Evolutionary conservation across 2,329 filamentous ascomycete genomes (phyloP).

Genomic region (Mariannaea sp.): DNA sequence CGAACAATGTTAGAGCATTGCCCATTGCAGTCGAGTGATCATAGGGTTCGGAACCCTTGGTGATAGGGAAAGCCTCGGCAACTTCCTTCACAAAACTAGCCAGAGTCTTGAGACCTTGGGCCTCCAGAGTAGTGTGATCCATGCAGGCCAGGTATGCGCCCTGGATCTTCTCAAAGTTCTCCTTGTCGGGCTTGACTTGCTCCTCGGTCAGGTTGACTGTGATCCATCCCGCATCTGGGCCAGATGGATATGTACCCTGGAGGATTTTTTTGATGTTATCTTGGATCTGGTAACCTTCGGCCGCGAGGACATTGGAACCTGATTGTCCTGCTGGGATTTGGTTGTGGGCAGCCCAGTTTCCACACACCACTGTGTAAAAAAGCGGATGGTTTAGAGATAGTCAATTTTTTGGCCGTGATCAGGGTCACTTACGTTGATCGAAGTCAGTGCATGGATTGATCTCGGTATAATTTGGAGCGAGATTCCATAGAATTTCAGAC

Average conservation of each 20-base stretch:
- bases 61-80: conserved; percentile 16
- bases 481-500: conserved; percentile 38
- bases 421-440: conserved; percentile 54
- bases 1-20: conserved; percentile 18
- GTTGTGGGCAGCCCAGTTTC: conserved; percentile 67
- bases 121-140: conserved; percentile 61
- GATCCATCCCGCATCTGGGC: conserved; percentile 36
- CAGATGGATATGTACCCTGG: conserved; percentile 62
- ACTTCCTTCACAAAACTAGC: conserved; percentile 53
- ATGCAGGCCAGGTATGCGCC: conserved; percentile 69
- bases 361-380: conserved; percentile 43
- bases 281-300: background rate
- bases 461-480: conserved; percentile 55
- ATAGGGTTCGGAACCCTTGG: background rate
- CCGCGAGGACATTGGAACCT: background rate
- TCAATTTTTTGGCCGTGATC: conserved; percentile 43
- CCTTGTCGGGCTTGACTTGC: conserved; percentile 53
- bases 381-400: background rate
- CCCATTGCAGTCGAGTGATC: conserved; percentile 11
- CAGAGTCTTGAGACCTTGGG: conserved; percentile 61
- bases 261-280: conserved; percentile 31
- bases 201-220: conserved; percentile 28
- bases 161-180: conserved; percentile 71
- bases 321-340: conserved; percentile 68
- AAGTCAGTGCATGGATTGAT: conserved; percentile 72